Base-by-base conservation (phyloP, 2,329 filamentous ascomycete species). In the Penicillium sp. region DNA sequence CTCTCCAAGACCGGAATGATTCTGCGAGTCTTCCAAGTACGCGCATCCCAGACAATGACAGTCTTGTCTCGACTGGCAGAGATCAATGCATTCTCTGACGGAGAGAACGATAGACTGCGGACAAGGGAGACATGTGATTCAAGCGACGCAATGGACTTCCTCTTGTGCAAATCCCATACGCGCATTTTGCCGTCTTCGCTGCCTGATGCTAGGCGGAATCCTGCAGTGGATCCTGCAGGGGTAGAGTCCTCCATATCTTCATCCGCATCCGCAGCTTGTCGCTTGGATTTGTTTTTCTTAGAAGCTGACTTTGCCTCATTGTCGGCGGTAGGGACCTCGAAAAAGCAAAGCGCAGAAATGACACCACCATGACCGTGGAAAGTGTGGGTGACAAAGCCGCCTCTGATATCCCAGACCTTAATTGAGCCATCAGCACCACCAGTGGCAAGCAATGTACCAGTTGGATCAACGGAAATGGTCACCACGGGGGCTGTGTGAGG, bases 61-160 rank as follows among this genome's bases (percentile, higher is more conserved):
- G 93, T 97, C 74, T 95, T 95, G 73, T 99, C 93, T 72, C 93
- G 82, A 66, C 90, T 88, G 16, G 84, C 89, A 4, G 90, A 93
- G 2, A 99, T 79, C 27, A 99, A 75, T 4, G 83, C 76, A 63
- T 92, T 83, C 63, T 90, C 82, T 46, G 84, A 74, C 0, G 82
- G 70, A 4, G 88, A 93, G 68, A 88, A 99, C 60, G 93, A 88
- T 41, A 99, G 69, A 44, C 83, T 84, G 59, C 90, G 85, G n/a
- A 99, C 88, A 58, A 97, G 88, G 9, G 93, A 97, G 18, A 95
- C 90, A 66, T 99, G 95, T 0, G 90, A 93, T 53, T 97, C 90
- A 28, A 95, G 76, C 14, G 84, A 83, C 16, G 88, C 87, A 18
- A 89, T 77, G 51, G 85, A 84, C 56, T 81, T 88, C 48, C 88